Conservation (phyloP, 371 early-diverging fungal species). For the Rhizopus stolonifer region DNA sequence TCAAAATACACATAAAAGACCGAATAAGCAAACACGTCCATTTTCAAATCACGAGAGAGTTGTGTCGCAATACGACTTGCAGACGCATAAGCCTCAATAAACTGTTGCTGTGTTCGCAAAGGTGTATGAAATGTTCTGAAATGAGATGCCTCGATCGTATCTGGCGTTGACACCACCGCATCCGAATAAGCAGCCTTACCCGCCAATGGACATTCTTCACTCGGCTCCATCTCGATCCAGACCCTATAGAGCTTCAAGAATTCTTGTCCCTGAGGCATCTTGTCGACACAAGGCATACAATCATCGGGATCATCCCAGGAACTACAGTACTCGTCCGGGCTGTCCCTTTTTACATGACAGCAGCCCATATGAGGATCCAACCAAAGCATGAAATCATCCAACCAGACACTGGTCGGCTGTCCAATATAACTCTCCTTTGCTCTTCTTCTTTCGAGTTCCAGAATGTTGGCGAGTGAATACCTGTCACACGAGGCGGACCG, state of each 20-base stretch:
- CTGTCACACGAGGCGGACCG: conserved; percentile 61
- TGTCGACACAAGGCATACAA: conserved; percentile 57
- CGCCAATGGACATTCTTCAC: conserved; percentile 65
- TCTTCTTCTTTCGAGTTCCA: conserved; percentile 73
- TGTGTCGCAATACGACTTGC: conserved; percentile 66
- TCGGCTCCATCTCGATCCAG: conserved; percentile 60
- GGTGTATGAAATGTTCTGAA: conserved; percentile 73
- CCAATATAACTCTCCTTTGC: conserved; percentile 65
- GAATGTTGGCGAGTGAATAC: conserved; percentile 58
- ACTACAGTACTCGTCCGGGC: conserved; percentile 43
- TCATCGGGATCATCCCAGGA: conserved; percentile 57
- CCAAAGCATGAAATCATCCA: conserved; percentile 75
- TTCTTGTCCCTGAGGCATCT: conserved; percentile 60
- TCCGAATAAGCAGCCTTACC: conserved; percentile 76
- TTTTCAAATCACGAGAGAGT: conserved; percentile 44
- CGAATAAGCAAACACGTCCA: conserved; percentile 70
- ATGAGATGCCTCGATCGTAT: conserved; percentile 57
- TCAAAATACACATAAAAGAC: conserved; percentile 79
- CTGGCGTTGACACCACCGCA: conserved; percentile 45
- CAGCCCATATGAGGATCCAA: conserved; percentile 62
- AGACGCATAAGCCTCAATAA: conserved; percentile 63
- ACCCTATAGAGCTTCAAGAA: conserved; percentile 57
- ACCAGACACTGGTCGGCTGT: conserved; percentile 70
- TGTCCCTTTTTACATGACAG: conserved; percentile 47
- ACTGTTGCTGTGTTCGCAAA: conserved; percentile 63